These are phyloP conservation scores for Pharnaceum exiguum DNA, from an alignment of 148 eudicot genomes.

Conservation along the genomic window DNA sequence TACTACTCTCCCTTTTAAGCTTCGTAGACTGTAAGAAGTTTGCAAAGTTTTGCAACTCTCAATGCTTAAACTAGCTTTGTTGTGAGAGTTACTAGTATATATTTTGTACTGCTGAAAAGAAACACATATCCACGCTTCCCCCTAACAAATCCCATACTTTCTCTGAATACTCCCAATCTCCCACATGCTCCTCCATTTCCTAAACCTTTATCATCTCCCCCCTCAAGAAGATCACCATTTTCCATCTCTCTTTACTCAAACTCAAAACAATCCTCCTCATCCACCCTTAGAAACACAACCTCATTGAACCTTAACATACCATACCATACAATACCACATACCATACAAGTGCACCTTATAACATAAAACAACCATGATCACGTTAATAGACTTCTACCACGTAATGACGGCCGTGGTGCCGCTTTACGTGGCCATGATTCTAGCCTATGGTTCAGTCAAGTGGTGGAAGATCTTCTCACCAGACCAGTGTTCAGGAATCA, in stretches of 20 bases:
- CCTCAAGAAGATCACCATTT: not conserved
- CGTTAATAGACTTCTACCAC: constrained; percentile 71
- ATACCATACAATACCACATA: not conserved
- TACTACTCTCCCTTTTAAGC: too few species aligned
- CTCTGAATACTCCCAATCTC: too few species aligned
- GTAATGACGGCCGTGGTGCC: constrained; percentile 96
- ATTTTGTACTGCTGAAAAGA: constrained; percentile 7
- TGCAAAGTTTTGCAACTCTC: too few species aligned
- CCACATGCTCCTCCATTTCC: constrained; percentile 28
- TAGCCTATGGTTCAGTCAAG: constrained; percentile 86
- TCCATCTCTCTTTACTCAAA: not conserved
- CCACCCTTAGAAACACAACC: not conserved
- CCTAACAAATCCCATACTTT: constrained; percentile 15
- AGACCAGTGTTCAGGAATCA: constrained; percentile 89
- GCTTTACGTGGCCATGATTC: constrained; percentile 84
- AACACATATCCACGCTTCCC: constrained; percentile 8
- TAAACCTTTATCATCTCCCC: constrained; percentile 15
- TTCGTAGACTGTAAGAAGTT: too few species aligned
- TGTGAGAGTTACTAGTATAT: too few species aligned
- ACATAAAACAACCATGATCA: constrained; percentile 51
- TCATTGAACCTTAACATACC: not conserved
- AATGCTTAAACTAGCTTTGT: too few species aligned
- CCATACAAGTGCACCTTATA: too few species aligned
- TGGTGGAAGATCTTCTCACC: constrained; percentile 98
- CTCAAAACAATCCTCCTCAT: too few species aligned